Conservation (phyloP, 2,329 filamentous ascomycete species). For the Penicillium sp. region DNA sequence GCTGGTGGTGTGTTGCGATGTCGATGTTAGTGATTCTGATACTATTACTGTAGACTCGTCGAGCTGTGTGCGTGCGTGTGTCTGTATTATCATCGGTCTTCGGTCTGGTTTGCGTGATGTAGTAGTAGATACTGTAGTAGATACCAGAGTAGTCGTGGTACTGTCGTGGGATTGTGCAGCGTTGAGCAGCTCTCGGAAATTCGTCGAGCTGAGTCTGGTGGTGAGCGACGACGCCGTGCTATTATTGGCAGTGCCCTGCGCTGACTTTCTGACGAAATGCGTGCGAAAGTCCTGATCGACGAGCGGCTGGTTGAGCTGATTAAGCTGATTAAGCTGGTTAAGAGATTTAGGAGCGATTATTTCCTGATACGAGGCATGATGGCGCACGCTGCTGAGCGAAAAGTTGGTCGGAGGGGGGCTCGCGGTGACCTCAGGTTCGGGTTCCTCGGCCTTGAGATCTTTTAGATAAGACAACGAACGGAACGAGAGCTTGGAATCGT, state of each 20-base stretch:
- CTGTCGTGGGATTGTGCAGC: constrained; percentile 2
- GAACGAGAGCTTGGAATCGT: constrained; percentile 4
- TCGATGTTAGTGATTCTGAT: constrained; percentile 3
- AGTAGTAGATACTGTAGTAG: background rate
- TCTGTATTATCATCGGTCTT: constrained; percentile 3
- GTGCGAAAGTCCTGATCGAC: constrained; percentile 36
- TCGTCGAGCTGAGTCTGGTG: constrained; percentile 11
- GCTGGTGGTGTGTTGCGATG: constrained; percentile 10
- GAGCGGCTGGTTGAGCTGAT: constrained; percentile 21
- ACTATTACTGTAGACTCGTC: background rate
- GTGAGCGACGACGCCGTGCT: constrained; percentile 12
- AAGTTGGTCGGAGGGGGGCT: constrained; percentile 15
- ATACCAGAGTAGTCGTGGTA: background rate
- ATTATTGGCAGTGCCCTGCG: constrained; percentile 15
- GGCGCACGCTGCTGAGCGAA: constrained; percentile 15
- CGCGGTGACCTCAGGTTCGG: background rate
- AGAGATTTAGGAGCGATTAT: background rate
- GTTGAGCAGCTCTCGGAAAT: constrained; percentile 12
- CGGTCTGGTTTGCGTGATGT: constrained; percentile 6
- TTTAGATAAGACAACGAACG: constrained; percentile 11
- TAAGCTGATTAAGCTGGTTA: too few relatives aligned
- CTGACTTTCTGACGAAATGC: constrained; percentile 30
- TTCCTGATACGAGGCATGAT: constrained; percentile 8
- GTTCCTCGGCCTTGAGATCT: constrained; percentile 3
- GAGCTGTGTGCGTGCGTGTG: background rate